A percentile compares a stretch with the other conserved stretches of the same genome.
Evolutionary conservation across 2,329 filamentous ascomycete genomes (phyloP).

Genomic region (Sclerotinia minor): DNA sequence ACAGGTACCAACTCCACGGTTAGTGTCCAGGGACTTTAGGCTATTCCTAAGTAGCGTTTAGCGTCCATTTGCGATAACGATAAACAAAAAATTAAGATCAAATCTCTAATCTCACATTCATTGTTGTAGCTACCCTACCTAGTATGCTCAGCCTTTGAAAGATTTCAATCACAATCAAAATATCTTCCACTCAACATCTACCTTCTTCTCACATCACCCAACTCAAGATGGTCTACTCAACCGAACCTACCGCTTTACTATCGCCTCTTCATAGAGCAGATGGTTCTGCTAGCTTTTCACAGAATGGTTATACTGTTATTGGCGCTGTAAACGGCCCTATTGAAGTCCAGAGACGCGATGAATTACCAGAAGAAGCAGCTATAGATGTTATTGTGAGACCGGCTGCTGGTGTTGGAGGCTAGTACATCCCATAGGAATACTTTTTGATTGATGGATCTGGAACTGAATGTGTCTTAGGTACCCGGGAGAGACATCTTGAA

Average conservation of each 20-base stretch:
- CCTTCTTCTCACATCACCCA: too few species aligned
- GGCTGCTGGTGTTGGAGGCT: conserved; percentile 78
- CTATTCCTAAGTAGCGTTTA: conserved; percentile 20
- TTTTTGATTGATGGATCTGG: conserved; percentile 7
- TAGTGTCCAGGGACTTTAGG: neutral
- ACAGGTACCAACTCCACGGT: conserved; percentile 7
- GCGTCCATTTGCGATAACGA: conserved; percentile 20
- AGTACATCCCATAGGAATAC: conserved; percentile 36
- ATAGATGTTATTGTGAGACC: conserved; percentile 90
- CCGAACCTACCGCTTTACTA: conserved; percentile 49
- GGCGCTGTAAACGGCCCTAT: conserved; percentile 90
- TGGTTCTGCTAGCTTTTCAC: conserved; percentile 76
- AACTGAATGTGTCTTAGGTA: conserved; percentile 46
- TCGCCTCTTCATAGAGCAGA: conserved; percentile 69
- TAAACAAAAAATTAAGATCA: conserved; percentile 21
- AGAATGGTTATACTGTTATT: conserved; percentile 76
- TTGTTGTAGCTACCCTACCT: neutral
- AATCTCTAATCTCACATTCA: neutral
- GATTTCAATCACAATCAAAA: conserved; percentile 5
- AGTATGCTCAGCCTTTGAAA: conserved; percentile 10
- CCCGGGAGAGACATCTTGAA: conserved; percentile 80
- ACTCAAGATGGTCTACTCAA: conserved; percentile 43
- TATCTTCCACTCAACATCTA: neutral
- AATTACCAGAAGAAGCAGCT: conserved; percentile 86
- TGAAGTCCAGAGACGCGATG: conserved; percentile 84